Conservation (phyloP, 2,329 filamentous ascomycete species). For the Scytalidium lignicola region DNA sequence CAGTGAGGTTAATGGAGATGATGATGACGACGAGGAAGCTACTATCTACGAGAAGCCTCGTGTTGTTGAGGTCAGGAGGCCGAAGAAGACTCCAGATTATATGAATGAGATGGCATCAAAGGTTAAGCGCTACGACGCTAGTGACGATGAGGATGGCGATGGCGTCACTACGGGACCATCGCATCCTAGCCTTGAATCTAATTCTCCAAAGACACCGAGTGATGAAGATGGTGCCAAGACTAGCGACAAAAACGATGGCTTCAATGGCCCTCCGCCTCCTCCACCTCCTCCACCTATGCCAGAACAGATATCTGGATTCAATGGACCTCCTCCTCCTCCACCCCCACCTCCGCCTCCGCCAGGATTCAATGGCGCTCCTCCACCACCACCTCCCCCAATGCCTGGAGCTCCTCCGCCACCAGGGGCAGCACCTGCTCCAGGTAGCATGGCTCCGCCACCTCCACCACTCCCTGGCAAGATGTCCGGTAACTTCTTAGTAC, state of each 20-base stretch:
- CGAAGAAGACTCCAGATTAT: constrained; percentile 53
- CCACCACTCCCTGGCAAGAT: constrained; percentile 63
- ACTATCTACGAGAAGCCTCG: constrained; percentile 64
- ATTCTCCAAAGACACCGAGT: constrained; percentile 50
- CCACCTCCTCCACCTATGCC: constrained; percentile 36
- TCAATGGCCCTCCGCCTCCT: constrained; percentile 31
- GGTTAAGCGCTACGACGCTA: constrained; percentile 64
- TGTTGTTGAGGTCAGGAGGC: constrained; percentile 72
- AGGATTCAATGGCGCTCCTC: constrained; percentile 23
- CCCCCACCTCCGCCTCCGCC: constrained; percentile 40
- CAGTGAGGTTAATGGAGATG: constrained; percentile 37
- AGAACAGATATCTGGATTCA: constrained; percentile 24
- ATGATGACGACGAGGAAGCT: constrained; percentile 44
- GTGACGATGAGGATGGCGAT: constrained; percentile 44
- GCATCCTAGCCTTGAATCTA: constrained; percentile 68
- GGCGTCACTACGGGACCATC: constrained; percentile 69
- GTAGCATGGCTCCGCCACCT: constrained; percentile 43
- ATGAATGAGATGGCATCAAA: constrained; percentile 70
- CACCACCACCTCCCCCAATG: constrained; percentile 38
- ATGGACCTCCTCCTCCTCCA: constrained; percentile 32
- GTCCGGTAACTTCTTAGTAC: constrained; percentile 71
- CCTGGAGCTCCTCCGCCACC: constrained; percentile 35
- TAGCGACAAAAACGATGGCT: constrained; percentile 13
- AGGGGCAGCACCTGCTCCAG: constrained; percentile 43
- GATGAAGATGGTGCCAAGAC: constrained; percentile 22